These are phyloP conservation scores for Lactifluus pinguis DNA, from an alignment of 768 basidiomycete species.

Conservation along the genomic window DNA sequence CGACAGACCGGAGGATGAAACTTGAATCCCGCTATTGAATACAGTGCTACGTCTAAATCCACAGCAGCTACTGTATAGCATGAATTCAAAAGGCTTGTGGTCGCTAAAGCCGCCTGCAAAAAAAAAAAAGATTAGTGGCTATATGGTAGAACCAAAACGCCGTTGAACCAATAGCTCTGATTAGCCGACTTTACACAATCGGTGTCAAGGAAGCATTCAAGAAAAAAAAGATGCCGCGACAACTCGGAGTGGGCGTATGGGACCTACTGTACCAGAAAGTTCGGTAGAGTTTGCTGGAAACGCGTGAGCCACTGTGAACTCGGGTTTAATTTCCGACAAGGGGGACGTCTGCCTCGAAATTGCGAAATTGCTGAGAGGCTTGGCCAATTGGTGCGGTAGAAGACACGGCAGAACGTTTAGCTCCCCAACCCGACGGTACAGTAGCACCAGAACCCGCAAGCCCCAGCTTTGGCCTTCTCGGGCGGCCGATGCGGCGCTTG, in stretches of 20 bases:
- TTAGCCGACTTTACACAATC: neutral
- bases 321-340: neutral
- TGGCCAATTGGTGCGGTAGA: neutral
- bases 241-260: neutral
- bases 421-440: neutral
- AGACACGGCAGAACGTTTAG: neutral
- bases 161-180: neutral
- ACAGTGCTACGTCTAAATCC: neutral
- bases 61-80: neutral
- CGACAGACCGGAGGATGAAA: neutral
- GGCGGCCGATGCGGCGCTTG: constrained; percentile 5
- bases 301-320: neutral
- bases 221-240: neutral
- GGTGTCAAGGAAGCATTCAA: neutral
- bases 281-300: neutral
- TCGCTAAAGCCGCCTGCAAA: neutral
- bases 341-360: too few relatives aligned
- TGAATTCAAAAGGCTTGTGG: neutral
- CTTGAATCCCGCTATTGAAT: neutral
- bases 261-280: too few relatives aligned
- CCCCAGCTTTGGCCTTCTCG: neutral
- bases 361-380: neutral
- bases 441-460: neutral
- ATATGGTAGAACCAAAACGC: neutral
- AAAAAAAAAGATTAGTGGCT: neutral